Conservation (phyloP, 2,329 filamentous ascomycete genomes). For the Cladobotryum protrusum region DNA sequence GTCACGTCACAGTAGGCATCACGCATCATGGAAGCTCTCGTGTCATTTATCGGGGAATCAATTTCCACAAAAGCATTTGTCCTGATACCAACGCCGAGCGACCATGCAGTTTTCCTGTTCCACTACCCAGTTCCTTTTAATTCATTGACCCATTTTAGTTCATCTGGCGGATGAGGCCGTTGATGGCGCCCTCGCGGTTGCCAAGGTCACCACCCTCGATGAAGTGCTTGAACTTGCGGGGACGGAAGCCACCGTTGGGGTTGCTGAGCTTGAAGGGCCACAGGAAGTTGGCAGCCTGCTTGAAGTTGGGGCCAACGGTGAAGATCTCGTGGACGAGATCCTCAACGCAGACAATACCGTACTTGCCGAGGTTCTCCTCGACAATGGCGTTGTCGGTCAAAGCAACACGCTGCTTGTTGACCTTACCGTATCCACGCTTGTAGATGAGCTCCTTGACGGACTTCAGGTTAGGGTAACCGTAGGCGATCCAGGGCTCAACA, state of each 20-base stretch:
- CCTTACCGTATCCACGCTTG: conserved; percentile 99
- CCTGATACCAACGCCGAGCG: conserved; percentile 37
- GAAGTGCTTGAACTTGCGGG: conserved; percentile 98
- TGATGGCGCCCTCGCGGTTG: conserved; percentile 98
- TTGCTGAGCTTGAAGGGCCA: conserved; percentile 99
- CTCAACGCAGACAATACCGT: conserved; percentile 98
- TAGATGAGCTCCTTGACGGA: conserved; percentile 98
- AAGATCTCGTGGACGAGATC: conserved; percentile 99
- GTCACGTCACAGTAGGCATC: conserved; percentile 2
- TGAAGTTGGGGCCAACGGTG: conserved; percentile 99
- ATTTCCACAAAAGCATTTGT: conserved; percentile 30
- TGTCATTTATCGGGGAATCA: conserved; percentile 37
- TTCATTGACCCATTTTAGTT: conserved; percentile 56
- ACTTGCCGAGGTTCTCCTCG: conserved; percentile 94
- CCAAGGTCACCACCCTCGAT: conserved; percentile 97
- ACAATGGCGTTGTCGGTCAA: conserved; percentile 98
- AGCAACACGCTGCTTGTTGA: conserved; percentile 95
- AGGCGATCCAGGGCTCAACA: conserved; percentile 97
- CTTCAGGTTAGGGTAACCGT: conserved; percentile 99
- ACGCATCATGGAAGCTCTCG: conserved; percentile 27
- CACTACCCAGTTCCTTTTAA: conserved; percentile 21
- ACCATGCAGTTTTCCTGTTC: conserved; percentile 31
- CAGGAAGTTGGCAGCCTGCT: conserved; percentile 98
- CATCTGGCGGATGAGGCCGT: conserved; percentile 94
- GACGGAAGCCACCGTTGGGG: conserved; percentile 92